Percentiles rank a stretch among this genome's conserved stretches.
Evolutionary conservation across 768 basidiomycete genomes (phyloP).

Genomic region (Russula brevipes): DNA sequence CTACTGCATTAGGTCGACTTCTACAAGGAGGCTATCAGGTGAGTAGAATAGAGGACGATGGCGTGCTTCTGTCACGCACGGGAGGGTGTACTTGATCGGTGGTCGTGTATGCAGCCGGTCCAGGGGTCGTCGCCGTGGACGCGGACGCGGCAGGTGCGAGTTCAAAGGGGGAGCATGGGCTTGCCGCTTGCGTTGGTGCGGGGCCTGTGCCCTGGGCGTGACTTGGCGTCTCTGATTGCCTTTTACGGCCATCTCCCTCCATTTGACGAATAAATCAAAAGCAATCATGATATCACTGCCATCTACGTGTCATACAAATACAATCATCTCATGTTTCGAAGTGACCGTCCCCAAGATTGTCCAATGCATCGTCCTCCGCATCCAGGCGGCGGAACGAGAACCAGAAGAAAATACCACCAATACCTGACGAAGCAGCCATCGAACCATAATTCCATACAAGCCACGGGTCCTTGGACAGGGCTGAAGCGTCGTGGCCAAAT

Average conservation of each 20-base stretch:
- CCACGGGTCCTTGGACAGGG: conserved; percentile 59
- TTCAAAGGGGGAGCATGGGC: no score
- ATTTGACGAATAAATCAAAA: neutral
- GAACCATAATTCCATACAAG: conserved; percentile 66
- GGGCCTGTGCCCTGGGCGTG: no score
- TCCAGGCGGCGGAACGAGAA: conserved; percentile 51
- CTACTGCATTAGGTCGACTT: conserved; percentile 16
- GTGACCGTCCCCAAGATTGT: conserved; percentile 43
- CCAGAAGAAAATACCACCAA: conserved; percentile 50
- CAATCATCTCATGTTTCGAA: conserved; percentile 25
- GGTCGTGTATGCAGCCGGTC: neutral
- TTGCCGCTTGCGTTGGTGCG: neutral
- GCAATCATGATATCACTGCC: neutral
- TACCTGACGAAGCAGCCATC: conserved; percentile 47
- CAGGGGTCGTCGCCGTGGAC: conserved; percentile 2
- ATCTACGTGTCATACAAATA: neutral
- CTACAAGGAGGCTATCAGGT: neutral
- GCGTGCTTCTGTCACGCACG: neutral
- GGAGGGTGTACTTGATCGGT: neutral
- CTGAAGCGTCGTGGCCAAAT: neutral
- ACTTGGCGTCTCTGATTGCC: conserved; percentile 11
- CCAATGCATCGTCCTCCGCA: conserved; percentile 52
- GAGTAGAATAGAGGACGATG: neutral
- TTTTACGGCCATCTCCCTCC: conserved; percentile 5
- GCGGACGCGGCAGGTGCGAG: neutral